These are phyloP conservation scores for Furculomyces boomerangus DNA, from an alignment of 371 early-diverging fungal genomes.

Conservation along the genomic window DNA sequence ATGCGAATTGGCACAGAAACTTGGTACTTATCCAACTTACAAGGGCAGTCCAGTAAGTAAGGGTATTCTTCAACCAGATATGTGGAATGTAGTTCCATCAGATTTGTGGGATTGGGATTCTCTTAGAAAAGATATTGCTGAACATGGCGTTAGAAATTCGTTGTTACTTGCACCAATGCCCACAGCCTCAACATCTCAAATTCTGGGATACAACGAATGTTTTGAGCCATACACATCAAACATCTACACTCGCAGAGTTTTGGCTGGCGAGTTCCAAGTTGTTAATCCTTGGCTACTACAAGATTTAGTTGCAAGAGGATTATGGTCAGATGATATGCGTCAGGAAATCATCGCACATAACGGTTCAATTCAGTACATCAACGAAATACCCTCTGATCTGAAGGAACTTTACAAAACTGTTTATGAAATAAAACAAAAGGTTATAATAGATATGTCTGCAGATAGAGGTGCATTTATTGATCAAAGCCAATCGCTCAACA, in stretches of 20 bases:
- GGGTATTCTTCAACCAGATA: constrained; percentile 92
- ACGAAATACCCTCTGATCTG: constrained; percentile 75
- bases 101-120: constrained; percentile 86
- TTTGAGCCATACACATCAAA: constrained; percentile 99
- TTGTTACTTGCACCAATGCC: constrained; percentile 99
- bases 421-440: constrained; percentile 93
- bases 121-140: constrained; percentile 64
- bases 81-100: constrained; percentile 70
- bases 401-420: constrained; percentile 96
- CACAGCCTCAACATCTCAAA: constrained; percentile 98
- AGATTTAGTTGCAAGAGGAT: constrained; percentile 77
- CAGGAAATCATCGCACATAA: constrained; percentile 93
- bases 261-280: constrained; percentile 99
- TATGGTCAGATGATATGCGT: constrained; percentile 95
- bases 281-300: constrained; percentile 94
- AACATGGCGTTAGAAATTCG: constrained; percentile 94
- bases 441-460: constrained; percentile 68
- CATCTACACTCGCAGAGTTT: constrained; percentile 94
- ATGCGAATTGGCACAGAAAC: constrained; percentile 68
- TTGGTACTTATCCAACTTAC: constrained; percentile 85
- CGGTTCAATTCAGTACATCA: constrained; percentile 82
- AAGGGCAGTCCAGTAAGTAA: constrained; percentile 79
- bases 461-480: constrained; percentile 98
- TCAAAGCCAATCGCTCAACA: constrained; percentile 97
- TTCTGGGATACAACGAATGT: constrained; percentile 97